Evolutionary conservation across 1,139 yeast species (phyloP).

Genomic region (Pichia inconspicua): DNA sequence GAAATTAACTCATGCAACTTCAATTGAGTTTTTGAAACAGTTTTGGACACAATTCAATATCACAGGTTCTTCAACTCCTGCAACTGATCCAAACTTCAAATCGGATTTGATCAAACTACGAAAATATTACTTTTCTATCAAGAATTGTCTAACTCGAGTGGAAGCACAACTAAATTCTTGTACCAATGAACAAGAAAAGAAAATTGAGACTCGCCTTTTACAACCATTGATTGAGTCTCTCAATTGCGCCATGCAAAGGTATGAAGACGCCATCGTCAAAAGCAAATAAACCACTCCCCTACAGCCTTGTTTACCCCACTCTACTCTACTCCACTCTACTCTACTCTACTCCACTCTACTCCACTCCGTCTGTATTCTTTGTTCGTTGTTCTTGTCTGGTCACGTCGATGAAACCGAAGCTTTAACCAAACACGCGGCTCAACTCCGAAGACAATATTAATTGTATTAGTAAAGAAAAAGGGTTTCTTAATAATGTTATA

Average conservation of each 20-base stretch:
- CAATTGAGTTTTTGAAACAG: slow-evolving; percentile 63
- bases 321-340: too few species aligned
- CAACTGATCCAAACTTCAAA: slow-evolving; percentile 45
- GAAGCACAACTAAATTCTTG: slow-evolving; percentile 26
- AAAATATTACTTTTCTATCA: slow-evolving; percentile 40
- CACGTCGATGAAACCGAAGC: too few species aligned
- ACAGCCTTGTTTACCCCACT: too few species aligned
- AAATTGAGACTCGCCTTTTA: slow-evolving; percentile 24
- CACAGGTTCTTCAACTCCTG: slow-evolving; percentile 26
- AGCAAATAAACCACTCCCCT: too few species aligned
- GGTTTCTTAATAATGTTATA: neutral
- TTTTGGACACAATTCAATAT: slow-evolving; percentile 60
- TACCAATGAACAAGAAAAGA: slow-evolving; percentile 24
- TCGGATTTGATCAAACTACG: slow-evolving; percentile 30
- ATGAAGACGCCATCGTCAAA: slow-evolving; percentile 27
- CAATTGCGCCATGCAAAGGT: slow-evolving; percentile 32
- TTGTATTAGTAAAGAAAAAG: neutral
- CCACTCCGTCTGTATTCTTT: too few species aligned
- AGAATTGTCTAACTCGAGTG: slow-evolving; percentile 41
- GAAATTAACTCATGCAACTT: slow-evolving; percentile 52
- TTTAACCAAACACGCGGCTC: too few species aligned
- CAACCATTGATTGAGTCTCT: slow-evolving; percentile 34
- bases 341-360: too few species aligned
- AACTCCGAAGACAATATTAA: too few species aligned
- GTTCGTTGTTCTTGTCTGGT: too few species aligned